These are phyloP conservation scores for Aspergillus fumigatus DNA, from an alignment of 2,329 filamentous ascomycete species.

Conservation along the genomic window DNA sequence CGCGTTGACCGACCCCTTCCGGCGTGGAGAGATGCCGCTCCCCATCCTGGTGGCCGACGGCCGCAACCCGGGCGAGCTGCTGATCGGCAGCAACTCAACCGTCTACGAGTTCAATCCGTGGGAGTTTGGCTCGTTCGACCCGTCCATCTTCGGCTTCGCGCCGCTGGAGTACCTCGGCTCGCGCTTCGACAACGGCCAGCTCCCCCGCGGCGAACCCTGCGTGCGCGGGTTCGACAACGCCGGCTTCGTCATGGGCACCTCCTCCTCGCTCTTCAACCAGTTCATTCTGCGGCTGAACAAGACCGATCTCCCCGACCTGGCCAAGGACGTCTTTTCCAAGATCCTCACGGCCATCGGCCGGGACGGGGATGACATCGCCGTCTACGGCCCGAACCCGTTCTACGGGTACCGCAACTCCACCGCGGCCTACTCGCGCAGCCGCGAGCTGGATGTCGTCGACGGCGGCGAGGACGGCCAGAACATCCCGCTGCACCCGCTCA, in stretches of 20 bases:
- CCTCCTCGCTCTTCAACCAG: constrained; percentile 78
- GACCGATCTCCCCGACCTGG: constrained; percentile 44
- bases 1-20: constrained; percentile 58
- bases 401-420: constrained; percentile 56
- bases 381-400: constrained; percentile 74
- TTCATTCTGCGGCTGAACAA: constrained; percentile 63
- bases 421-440: constrained; percentile 53
- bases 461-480: constrained; percentile 76
- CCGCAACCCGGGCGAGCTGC: constrained; percentile 56
- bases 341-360: constrained; percentile 55
- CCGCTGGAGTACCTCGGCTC: constrained; percentile 69
- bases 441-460: constrained; percentile 66
- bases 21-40: constrained; percentile 60
- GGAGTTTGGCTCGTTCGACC: constrained; percentile 74
- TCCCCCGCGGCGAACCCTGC: constrained; percentile 57
- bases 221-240: constrained; percentile 77
- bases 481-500: constrained; percentile 71
- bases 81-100: constrained; percentile 67
- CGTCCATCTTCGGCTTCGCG: constrained; percentile 65
- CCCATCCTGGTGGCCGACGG: constrained; percentile 69
- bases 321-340: constrained; percentile 49
- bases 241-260: constrained; percentile 82
- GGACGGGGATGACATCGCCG: constrained; percentile 66
- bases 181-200: constrained; percentile 60
- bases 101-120: constrained; percentile 75